These are phyloP conservation scores for Amoebophrya sp. DNA, from an alignment of 169 alveolate species.

Conservation along the genomic window DNA sequence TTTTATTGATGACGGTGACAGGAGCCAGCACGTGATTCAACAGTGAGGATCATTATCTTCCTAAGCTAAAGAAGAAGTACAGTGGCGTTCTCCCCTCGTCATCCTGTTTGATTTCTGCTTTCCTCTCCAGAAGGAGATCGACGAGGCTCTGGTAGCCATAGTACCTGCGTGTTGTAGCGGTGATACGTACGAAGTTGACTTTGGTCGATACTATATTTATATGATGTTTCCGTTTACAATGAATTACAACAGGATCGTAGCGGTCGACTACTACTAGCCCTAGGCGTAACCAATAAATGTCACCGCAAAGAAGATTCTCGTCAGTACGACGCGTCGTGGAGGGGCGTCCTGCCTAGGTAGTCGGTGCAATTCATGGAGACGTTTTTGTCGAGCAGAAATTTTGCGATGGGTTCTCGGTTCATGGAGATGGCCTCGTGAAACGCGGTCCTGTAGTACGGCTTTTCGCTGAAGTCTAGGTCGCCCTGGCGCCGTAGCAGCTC, in stretches of 20 bases:
- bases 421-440: not conserved
- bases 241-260: no score
- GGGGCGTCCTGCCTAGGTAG: not conserved
- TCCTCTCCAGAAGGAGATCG: not conserved
- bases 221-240: no score
- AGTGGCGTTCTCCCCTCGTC: not conserved
- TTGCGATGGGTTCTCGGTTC: not conserved
- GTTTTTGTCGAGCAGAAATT: not conserved
- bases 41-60: not conserved
- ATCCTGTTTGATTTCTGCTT: not conserved
- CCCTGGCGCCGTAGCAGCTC: not conserved
- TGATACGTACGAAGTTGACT: no score
- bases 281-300: no score
- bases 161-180: no score
- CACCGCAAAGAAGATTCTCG: no score
- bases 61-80: not conserved
- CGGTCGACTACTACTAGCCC: no score
- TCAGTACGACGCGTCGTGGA: not conserved
- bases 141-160: not conserved
- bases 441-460: not conserved
- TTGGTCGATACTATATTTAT: no score
- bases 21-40: no score
- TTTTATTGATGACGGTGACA: no score
- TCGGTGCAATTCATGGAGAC: not conserved
- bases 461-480: not conserved